Percentiles rank a stretch among this genome's conserved stretches.
These are phyloP conservation scores for Lachancea lanzarotensis DNA, from an alignment of 805 yeast genomes.

Conservation along the genomic window DNA sequence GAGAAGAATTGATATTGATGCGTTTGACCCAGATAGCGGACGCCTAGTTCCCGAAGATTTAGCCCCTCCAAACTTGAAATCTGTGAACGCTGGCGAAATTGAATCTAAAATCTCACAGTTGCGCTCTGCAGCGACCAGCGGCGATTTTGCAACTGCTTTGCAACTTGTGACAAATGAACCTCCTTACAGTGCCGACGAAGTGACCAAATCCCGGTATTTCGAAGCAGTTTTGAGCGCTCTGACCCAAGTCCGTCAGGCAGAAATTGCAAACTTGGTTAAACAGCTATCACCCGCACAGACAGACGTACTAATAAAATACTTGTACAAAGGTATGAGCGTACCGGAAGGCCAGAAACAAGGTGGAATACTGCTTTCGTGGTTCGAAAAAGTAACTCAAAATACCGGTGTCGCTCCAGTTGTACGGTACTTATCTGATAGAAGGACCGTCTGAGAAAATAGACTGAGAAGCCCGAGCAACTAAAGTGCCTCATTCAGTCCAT, in stretches of 20 bases:
- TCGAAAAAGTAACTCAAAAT: conserved; percentile 76
- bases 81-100: conserved; percentile 48
- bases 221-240: conserved; percentile 63
- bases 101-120: conserved; percentile 49
- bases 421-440: conserved; percentile 78
- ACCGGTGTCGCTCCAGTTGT: conserved; percentile 88
- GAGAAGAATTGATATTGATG: conserved; percentile 94
- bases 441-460: conserved; percentile 48
- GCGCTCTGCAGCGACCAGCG: conserved; percentile 60
- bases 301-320: conserved; percentile 71
- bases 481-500: background rate
- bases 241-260: conserved; percentile 58
- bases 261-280: conserved; percentile 56
- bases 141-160: conserved; percentile 65
- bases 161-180: conserved; percentile 59
- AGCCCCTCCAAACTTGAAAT: conserved; percentile 46
- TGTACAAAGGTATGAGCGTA: conserved; percentile 78
- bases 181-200: conserved; percentile 72
- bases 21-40: conserved; percentile 72
- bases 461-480: background rate
- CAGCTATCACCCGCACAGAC: conserved; percentile 57
- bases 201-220: conserved; percentile 39
- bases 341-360: conserved; percentile 80
- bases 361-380: conserved; percentile 83
- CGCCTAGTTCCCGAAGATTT: conserved; percentile 60